Conservation (phyloP, 2,329 filamentous ascomycete species). For the Pestalotiopsis sp. region DNA sequence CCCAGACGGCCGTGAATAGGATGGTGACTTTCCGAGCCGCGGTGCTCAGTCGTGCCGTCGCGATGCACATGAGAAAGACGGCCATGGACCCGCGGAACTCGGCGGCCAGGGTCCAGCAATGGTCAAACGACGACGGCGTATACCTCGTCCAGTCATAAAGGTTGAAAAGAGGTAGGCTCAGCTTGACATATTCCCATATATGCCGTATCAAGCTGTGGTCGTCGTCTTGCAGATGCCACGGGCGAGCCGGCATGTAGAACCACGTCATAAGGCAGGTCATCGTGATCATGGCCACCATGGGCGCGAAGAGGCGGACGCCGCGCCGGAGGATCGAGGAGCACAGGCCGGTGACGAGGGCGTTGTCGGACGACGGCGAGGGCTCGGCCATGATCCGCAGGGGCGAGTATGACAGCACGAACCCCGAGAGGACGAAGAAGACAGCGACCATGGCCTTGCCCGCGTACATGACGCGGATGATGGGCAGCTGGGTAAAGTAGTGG, state of each 20-base stretch:
- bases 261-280: constrained; percentile 1
- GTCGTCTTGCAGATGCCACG: background rate
- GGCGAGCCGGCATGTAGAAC: constrained; percentile 2
- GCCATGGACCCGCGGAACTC: constrained; percentile 9
- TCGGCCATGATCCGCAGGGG: constrained; percentile 4
- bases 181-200: background rate
- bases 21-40: background rate
- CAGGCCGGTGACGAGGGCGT: background rate
- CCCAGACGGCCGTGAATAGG: background rate
- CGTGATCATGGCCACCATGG: background rate
- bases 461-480: constrained; percentile 2
- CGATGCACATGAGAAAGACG: constrained; percentile 5
- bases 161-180: background rate
- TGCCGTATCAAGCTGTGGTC: background rate
- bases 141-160: background rate
- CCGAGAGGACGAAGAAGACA: constrained; percentile 12
- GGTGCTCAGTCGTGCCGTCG: background rate
- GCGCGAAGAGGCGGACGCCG: constrained; percentile 3
- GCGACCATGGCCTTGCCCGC: constrained; percentile 9
- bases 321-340: constrained; percentile 2
- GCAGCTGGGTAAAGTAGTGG: background rate
- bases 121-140: background rate
- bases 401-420: constrained; percentile 9
- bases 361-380: background rate
- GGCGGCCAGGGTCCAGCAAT: constrained; percentile 4